A percentile compares a stretch with the other conserved stretches of the same genome.
Conservation (phyloP, 129 eudicot species). For the Dittrichia graveolens region DNA sequence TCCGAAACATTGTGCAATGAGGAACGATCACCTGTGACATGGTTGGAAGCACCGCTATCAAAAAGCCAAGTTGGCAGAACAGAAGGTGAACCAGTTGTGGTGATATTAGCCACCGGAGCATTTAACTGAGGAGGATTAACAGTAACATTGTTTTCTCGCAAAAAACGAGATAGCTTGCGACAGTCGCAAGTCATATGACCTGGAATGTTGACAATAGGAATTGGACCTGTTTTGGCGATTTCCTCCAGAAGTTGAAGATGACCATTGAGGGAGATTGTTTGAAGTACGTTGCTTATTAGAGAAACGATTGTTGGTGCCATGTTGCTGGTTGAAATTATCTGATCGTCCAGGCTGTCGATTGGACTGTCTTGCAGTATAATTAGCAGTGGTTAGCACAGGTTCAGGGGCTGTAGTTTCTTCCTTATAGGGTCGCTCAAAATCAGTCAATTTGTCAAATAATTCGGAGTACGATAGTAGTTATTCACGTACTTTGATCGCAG, state of each 20-base stretch:
- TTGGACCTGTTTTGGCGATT: too few relatives aligned
- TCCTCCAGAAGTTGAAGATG: too few relatives aligned
- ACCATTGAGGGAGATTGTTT: neutral
- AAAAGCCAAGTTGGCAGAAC: neutral
- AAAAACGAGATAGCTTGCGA: too few relatives aligned
- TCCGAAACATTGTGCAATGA: neutral
- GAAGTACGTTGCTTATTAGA: neutral
- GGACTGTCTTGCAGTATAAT: constrained; percentile 9
- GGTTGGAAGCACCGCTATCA: neutral
- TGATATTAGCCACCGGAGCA: too few relatives aligned
- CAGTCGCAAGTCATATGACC: too few relatives aligned
- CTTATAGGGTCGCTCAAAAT: constrained; percentile 9
- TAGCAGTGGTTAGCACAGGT: neutral
- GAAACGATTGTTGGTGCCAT: neutral
- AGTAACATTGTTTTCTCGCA: too few relatives aligned
- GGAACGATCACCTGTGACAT: neutral
- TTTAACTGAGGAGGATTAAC: too few relatives aligned
- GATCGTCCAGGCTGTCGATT: neutral
- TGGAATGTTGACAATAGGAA: too few relatives aligned
- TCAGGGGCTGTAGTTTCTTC: neutral
- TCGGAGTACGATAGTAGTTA: neutral
- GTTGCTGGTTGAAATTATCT: constrained; percentile 13
- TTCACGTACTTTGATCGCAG: constrained; percentile 12
- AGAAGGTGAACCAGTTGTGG: too few relatives aligned
- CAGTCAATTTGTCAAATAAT: constrained; percentile 6